A percentile compares a stretch with the other conserved stretches of the same genome.
phyloP scores from a whole-genome alignment of 306 rosid genomes.

The Begonia fuchsioides region DNA sequence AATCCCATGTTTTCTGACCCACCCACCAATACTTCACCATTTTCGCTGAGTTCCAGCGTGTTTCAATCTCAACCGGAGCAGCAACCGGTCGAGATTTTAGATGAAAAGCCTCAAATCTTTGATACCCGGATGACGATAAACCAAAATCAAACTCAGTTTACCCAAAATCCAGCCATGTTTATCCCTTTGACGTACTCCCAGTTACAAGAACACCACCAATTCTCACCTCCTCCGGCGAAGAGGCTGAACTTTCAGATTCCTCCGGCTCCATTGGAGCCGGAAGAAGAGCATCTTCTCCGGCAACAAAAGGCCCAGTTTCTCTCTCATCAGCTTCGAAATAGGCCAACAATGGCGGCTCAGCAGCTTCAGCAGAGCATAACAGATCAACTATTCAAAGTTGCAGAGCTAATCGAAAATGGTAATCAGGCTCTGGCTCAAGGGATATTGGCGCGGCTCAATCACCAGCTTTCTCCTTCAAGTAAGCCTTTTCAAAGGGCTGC shows the following conservation, averaged over 20 bases:
- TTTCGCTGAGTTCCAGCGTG: conserved; percentile 12
- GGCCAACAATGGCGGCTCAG: conserved; percentile 15
- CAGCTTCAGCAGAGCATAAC: conserved; percentile 20
- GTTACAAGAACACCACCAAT: conserved; percentile 17
- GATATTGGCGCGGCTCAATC: conserved; percentile 54
- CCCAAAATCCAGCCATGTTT: conserved; percentile 21
- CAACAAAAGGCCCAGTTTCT: conserved; percentile 20
- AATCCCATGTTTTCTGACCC: conserved; percentile 12
- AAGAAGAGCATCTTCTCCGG: conserved; percentile 16
- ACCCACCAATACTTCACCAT: conserved; percentile 11
- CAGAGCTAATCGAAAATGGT: conserved; percentile 32
- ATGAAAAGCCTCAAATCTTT: conserved; percentile 13
- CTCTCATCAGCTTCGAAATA: conserved; percentile 22
- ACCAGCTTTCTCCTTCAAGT: conserved; percentile 39
- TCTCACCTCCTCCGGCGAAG: conserved; percentile 16
- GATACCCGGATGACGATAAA: too few species aligned
- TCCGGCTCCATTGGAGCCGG: conserved; percentile 18
- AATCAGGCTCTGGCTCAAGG: conserved; percentile 34
- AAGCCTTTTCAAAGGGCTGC: conserved; percentile 40
- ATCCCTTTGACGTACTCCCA: conserved; percentile 17
- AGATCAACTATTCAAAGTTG: conserved; percentile 36
- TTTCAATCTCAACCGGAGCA: conserved; percentile 17
- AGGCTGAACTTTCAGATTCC: conserved; percentile 24
- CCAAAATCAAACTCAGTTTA: conserved; percentile 3
- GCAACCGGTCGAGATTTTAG: conserved; percentile 16